phyloP scores from a whole-genome alignment of 257 asterid genomes.

The Coffea canephora region DNA sequence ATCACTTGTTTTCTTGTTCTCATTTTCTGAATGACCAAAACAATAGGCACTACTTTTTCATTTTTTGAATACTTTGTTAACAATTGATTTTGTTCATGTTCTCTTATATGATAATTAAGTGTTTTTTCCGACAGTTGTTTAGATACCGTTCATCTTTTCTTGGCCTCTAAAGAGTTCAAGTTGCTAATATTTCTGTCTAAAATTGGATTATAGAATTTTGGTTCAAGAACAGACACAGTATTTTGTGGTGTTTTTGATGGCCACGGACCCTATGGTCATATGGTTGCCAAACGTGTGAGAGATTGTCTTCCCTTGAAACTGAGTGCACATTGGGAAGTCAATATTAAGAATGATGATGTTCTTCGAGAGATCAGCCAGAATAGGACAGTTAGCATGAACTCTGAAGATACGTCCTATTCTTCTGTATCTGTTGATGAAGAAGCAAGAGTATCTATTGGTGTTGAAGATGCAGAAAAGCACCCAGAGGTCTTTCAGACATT shows the following conservation, averaged over 20 bases:
- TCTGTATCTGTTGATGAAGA: conserved; percentile 55
- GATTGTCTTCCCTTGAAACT: conserved; percentile 84
- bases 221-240: conserved; percentile 76
- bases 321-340: conserved; percentile 81
- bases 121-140: not conserved
- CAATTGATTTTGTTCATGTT: not conserved
- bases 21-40: not conserved
- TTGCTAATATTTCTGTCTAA: conserved; percentile 21
- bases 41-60: not conserved
- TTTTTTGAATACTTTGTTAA: not conserved
- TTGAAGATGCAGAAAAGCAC: conserved; percentile 53
- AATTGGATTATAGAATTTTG: conserved; percentile 70
- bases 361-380: conserved; percentile 58
- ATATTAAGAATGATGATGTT: conserved; percentile 57
- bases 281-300: conserved; percentile 89
- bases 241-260: conserved; percentile 97
- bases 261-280: conserved; percentile 89
- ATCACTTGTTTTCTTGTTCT: not conserved
- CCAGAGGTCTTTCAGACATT: conserved; percentile 60
- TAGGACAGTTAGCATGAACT: conserved; percentile 40
- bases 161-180: conserved; percentile 9
- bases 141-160: not conserved
- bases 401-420: conserved; percentile 45
- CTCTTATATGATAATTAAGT: not conserved
- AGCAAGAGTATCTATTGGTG: conserved; percentile 46